A percentile compares a stretch with the other conserved stretches of the same genome.
phyloP scores from a whole-genome alignment of 1,139 yeast species.

The Lodderomyces jiufengensis region DNA sequence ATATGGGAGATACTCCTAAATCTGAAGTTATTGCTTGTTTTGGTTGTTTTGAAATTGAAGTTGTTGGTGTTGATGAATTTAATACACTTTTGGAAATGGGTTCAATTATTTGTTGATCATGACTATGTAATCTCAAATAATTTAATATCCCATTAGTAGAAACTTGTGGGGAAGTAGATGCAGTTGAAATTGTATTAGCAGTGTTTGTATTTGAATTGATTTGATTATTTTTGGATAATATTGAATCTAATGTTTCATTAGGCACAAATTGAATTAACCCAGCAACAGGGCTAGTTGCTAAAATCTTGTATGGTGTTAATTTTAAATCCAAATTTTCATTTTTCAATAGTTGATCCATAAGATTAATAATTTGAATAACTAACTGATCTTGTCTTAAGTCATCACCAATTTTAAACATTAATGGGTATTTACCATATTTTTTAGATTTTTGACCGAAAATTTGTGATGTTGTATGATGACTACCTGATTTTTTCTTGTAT shows the following conservation, averaged over 20 bases:
- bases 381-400: slow-evolving; percentile 95
- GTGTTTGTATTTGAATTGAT: slow-evolving; percentile 4
- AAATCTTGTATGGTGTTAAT: slow-evolving; percentile 82
- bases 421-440: slow-evolving; percentile 61
- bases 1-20: slow-evolving; percentile 67
- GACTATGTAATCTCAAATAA: slow-evolving; percentile 65
- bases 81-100: slow-evolving; percentile 31
- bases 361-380: slow-evolving; percentile 83
- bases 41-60: slow-evolving; percentile 14
- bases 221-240: slow-evolving; percentile 61
- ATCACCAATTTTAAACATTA: slow-evolving; percentile 95
- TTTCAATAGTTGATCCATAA: slow-evolving; percentile 86
- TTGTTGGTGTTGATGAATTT: slow-evolving; percentile 9
- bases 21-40: slow-evolving; percentile 45
- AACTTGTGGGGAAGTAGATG: slow-evolving; percentile 4
- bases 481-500: slow-evolving; percentile 15
- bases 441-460: slow-evolving; percentile 31
- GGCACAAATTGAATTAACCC: slow-evolving; percentile 94
- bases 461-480: slow-evolving; percentile 21
- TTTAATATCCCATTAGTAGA: slow-evolving; percentile 60
- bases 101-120: slow-evolving; percentile 29
- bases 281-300: slow-evolving; percentile 87
- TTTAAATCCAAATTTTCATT: slow-evolving; percentile 88
- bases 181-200: neutral
- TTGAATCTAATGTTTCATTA: slow-evolving; percentile 83